These are phyloP conservation scores for Cryptosporidium tyzzeri DNA, from an alignment of 169 alveolate species.

Conservation along the genomic window DNA sequence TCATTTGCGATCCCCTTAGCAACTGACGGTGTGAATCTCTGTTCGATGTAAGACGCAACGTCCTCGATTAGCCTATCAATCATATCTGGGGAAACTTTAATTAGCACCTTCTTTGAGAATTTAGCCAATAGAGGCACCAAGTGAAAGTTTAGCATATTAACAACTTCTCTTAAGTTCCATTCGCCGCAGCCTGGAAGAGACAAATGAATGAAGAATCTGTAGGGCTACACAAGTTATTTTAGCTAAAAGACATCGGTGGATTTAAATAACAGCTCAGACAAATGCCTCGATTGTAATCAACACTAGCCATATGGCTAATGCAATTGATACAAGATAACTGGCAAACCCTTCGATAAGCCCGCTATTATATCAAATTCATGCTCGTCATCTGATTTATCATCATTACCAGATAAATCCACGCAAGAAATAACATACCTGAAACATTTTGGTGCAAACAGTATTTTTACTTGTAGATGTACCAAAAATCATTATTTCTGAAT, in stretches of 20 bases:
- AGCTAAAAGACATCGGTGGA: neutral
- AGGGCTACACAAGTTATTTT: constrained; percentile 10
- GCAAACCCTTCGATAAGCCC: neutral
- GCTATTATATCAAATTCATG: constrained; percentile 31
- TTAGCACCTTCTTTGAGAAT: neutral
- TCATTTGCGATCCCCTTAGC: neutral
- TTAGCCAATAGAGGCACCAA: neutral
- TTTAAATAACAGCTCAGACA: constrained; percentile 45
- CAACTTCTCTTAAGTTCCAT: constrained; percentile 7
- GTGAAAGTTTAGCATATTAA: constrained; percentile 10
- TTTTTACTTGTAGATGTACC: constrained; percentile 8
- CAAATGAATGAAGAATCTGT: constrained; percentile 25
- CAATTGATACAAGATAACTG: neutral
- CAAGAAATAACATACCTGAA: constrained; percentile 33
- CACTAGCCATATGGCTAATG: neutral
- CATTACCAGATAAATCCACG: constrained; percentile 4
- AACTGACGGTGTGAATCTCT: constrained; percentile 33
- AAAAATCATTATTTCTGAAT: constrained; percentile 27
- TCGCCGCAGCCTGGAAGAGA: constrained; percentile 16
- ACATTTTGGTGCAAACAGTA: neutral
- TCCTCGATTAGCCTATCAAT: constrained; percentile 12
- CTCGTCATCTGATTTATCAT: constrained; percentile 76
- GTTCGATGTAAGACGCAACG: neutral
- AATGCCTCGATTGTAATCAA: constrained; percentile 77
- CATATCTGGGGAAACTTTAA: neutral